phyloP scores from a whole-genome alignment of 2,329 filamentous ascomycete genomes.

The Talaromyces pinophilus region DNA sequence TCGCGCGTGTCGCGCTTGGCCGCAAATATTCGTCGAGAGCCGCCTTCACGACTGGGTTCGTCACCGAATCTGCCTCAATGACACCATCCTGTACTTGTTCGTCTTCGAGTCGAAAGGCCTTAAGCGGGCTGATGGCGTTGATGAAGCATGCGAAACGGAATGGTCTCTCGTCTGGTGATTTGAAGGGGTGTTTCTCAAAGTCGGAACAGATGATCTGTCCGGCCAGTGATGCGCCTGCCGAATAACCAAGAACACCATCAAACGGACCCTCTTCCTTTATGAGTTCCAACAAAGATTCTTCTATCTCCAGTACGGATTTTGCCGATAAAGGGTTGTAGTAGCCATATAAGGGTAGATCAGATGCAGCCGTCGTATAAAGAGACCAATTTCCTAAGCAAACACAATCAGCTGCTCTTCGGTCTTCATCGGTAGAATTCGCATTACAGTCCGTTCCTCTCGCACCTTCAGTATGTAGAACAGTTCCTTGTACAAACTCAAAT shows the following conservation, averaged over 20 bases:
- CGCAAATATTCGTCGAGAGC: slow-evolving; percentile 24
- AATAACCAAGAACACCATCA: slow-evolving; percentile 31
- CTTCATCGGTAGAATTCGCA: too few species aligned
- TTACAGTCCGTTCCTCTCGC: not conserved
- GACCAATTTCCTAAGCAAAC: slow-evolving; percentile 21
- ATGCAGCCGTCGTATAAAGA: slow-evolving; percentile 20
- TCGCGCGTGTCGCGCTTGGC: slow-evolving; percentile 25
- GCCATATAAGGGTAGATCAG: slow-evolving; percentile 21
- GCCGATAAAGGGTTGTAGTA: slow-evolving; percentile 21
- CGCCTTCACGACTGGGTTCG: slow-evolving; percentile 22
- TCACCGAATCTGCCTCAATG: slow-evolving; percentile 21
- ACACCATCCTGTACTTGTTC: slow-evolving; percentile 22
- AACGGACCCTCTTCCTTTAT: slow-evolving; percentile 31
- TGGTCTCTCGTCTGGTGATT: slow-evolving; percentile 25
- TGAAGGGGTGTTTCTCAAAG: slow-evolving; percentile 25
- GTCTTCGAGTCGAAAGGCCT: slow-evolving; percentile 24
- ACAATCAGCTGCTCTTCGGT: not conserved
- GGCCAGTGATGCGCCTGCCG: slow-evolving; percentile 29
- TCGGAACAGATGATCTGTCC: slow-evolving; percentile 24
- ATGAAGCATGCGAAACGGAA: slow-evolving; percentile 28
- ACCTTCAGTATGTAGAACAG: slow-evolving; percentile 24
- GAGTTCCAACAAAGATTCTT: slow-evolving; percentile 24
- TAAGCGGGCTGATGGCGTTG: slow-evolving; percentile 26
- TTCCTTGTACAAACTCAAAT: slow-evolving; percentile 24
- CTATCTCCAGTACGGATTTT: slow-evolving; percentile 16